These are phyloP conservation scores for Yamadazyma sp. DNA, from an alignment of 1,139 yeast species.

Conservation along the genomic window DNA sequence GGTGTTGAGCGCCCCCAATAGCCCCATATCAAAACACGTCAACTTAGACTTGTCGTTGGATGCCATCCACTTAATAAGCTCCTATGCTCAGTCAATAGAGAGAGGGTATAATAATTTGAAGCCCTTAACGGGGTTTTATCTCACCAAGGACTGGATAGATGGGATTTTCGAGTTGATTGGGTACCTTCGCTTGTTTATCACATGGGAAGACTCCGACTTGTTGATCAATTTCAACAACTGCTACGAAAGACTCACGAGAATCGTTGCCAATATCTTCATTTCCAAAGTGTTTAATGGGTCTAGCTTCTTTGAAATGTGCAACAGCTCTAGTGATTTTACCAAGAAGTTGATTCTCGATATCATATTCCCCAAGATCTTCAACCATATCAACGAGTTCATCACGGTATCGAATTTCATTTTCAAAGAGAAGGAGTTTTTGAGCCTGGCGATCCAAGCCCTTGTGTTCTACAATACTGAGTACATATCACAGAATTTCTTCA, in stretches of 20 bases:
- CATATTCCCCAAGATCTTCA: conserved; percentile 38
- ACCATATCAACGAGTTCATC: conserved; percentile 37
- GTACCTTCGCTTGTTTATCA: conserved; percentile 27
- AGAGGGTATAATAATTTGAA: conserved; percentile 27
- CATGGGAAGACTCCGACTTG: conserved; percentile 26
- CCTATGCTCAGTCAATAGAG: conserved; percentile 31
- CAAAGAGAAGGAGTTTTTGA: conserved; percentile 33
- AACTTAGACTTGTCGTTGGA: conserved; percentile 28
- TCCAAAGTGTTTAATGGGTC: conserved; percentile 22
- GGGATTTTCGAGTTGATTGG: conserved; percentile 42
- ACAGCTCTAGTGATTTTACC: conserved; percentile 24
- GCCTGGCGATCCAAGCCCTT: conserved; percentile 27
- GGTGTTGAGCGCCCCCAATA: conserved; percentile 37
- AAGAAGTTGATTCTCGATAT: conserved; percentile 32
- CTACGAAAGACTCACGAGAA: conserved; percentile 23
- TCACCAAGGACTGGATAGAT: conserved; percentile 36
- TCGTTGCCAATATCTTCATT: conserved; percentile 34
- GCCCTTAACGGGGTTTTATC: conserved; percentile 24
- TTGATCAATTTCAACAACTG: conserved; percentile 21
- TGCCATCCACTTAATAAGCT: conserved; percentile 36
- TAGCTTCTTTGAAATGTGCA: conserved; percentile 22
- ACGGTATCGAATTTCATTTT: conserved; percentile 34
- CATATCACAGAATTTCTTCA: conserved; percentile 24
- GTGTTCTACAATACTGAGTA: conserved; percentile 24
- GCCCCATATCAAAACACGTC: conserved; percentile 23